A percentile compares a stretch with the other conserved stretches of the same genome.
phyloP scores from a whole-genome alignment of 2,329 filamentous ascomycete species.

The Nemania sp. region DNA sequence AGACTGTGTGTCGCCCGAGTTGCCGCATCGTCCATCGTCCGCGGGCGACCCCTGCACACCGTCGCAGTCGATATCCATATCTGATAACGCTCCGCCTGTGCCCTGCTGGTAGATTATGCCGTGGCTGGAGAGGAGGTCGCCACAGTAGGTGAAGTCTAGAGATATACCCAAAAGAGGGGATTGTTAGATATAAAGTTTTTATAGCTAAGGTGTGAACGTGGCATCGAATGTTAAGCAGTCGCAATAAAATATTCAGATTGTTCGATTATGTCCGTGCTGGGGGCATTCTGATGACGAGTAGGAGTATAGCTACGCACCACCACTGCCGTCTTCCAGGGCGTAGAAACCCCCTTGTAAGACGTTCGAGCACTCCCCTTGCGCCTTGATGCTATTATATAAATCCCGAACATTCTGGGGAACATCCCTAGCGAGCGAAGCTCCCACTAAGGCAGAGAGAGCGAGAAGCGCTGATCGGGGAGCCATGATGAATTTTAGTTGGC shows the following conservation, averaged over 20 bases:
- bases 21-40: constrained; percentile 59
- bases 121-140: constrained; percentile 53
- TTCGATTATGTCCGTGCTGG: background rate
- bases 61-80: constrained; percentile 72
- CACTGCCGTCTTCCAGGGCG: constrained; percentile 53
- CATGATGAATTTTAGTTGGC: constrained; percentile 30
- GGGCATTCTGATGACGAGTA: background rate
- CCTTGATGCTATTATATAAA: constrained; percentile 57
- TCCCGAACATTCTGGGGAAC: constrained; percentile 57
- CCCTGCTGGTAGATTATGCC: constrained; percentile 61
- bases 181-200: too few species aligned
- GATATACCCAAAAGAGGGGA: background rate
- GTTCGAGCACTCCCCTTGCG: constrained; percentile 54
- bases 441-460: constrained; percentile 37
- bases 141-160: constrained; percentile 55
- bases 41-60: constrained; percentile 57
- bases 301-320: constrained; percentile 47
- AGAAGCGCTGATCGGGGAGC: constrained; percentile 37
- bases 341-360: constrained; percentile 57
- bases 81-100: constrained; percentile 56
- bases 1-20: constrained; percentile 56
- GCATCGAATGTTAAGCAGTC: too few species aligned
- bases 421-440: constrained; percentile 40
- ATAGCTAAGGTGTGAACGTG: too few species aligned
- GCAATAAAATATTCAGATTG: too few species aligned